These are phyloP conservation scores for Lactarius evosmus DNA, from an alignment of 768 basidiomycete species.

Conservation along the genomic window DNA sequence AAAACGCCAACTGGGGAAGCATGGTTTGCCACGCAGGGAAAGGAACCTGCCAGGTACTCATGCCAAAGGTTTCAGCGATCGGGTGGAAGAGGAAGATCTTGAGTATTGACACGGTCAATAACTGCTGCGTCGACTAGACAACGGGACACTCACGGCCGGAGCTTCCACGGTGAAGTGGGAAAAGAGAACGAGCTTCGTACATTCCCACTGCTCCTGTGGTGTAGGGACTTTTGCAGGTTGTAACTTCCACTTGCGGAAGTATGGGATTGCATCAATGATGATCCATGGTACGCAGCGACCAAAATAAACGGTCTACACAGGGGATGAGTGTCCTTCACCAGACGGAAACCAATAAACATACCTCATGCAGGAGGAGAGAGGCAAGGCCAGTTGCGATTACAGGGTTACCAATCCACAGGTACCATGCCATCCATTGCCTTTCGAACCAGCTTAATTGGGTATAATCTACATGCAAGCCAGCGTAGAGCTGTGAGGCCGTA, in stretches of 20 bases:
- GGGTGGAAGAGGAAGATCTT: constrained; percentile 93
- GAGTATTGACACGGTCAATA: not conserved
- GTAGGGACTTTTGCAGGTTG: constrained; percentile 85
- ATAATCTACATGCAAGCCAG: constrained; percentile 53
- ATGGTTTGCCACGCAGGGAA: constrained; percentile 73
- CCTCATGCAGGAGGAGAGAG: constrained; percentile 93
- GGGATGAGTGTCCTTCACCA: not conserved
- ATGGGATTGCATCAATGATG: constrained; percentile 90
- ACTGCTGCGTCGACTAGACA: not conserved
- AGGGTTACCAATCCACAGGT: constrained; percentile 82
- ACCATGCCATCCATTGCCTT: constrained; percentile 82
- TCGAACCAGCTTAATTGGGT: constrained; percentile 66
- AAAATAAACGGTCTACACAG: constrained; percentile 84
- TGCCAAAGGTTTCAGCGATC: constrained; percentile 80
- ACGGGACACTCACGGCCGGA: constrained; percentile 59
- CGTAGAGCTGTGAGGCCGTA: constrained; percentile 48
- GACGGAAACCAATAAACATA: constrained; percentile 38
- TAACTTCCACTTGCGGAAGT: constrained; percentile 92
- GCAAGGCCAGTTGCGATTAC: constrained; percentile 89
- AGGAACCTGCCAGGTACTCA: constrained; percentile 91
- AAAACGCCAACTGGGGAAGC: constrained; percentile 73
- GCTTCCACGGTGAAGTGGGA: constrained; percentile 96
- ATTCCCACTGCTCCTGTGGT: constrained; percentile 84
- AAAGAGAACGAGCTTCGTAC: constrained; percentile 89
- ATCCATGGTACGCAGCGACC: constrained; percentile 95